A percentile compares a stretch with the other conserved stretches of the same genome.
Evolutionary conservation across 495 filamentous ascomycete species (phyloP).

Genomic region (Aspergillus ellipticus): DNA sequence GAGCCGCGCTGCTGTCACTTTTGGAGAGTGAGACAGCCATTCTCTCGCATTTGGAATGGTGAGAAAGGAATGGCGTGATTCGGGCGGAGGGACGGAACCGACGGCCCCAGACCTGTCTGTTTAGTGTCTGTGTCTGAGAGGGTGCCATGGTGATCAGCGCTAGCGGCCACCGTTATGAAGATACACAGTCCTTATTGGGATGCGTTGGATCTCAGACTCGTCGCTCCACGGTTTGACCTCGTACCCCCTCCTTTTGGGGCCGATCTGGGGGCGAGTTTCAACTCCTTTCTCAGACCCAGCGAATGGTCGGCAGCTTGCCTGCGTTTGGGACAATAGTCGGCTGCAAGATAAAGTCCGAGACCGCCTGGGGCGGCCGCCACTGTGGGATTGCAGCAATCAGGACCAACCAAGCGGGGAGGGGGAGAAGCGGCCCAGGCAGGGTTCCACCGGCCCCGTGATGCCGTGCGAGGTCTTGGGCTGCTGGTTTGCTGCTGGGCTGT

Average conservation of each 20-base stretch:
- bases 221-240: not conserved
- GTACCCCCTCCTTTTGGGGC: not conserved
- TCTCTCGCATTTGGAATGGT: not conserved
- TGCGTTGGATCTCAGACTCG: too few relatives aligned
- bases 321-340: conserved; percentile 1
- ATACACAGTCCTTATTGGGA: too few relatives aligned
- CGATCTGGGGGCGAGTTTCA: not conserved
- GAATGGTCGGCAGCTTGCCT: conserved; percentile 7
- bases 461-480: conserved; percentile 5
- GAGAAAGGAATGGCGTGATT: not conserved
- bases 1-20: not conserved
- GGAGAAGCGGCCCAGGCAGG: not conserved
- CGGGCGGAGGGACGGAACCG: not conserved
- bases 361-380: not conserved
- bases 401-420: not conserved
- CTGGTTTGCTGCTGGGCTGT: not conserved
- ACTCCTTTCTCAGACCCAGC: conserved; percentile 2
- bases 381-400: not conserved
- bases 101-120: too few relatives aligned
- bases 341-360: conserved; percentile 2
- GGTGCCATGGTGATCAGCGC: too few relatives aligned
- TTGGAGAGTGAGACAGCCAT: not conserved
- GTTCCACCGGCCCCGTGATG: conserved; percentile 12
- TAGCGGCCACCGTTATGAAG: too few relatives aligned
- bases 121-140: too few relatives aligned